These are phyloP conservation scores for Cytospora mali DNA, from an alignment of 2,329 filamentous ascomycete species.

Conservation along the genomic window DNA sequence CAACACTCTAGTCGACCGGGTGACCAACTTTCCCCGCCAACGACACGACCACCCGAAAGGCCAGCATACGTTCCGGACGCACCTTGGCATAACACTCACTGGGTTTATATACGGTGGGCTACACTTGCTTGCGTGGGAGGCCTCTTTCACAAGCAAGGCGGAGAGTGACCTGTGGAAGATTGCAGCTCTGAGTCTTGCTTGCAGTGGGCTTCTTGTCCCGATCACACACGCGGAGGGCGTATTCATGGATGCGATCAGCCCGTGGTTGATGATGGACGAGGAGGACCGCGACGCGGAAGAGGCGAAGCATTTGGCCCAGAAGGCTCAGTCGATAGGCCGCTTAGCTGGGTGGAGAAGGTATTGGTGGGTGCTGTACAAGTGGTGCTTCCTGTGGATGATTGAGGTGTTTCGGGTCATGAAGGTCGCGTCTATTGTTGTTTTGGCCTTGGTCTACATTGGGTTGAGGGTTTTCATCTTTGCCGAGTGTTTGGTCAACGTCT, in stretches of 20 bases:
- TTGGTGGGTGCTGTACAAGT: conserved; percentile 17
- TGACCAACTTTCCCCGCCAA: conserved; percentile 22
- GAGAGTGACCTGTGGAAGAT: conserved; percentile 13
- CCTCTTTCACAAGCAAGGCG: conserved; percentile 5
- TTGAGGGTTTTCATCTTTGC: conserved; percentile 18
- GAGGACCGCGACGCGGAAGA: conserved; percentile 21
- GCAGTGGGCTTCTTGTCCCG: conserved; percentile 17
- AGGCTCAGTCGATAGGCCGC: conserved; percentile 4
- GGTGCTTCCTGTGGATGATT: conserved; percentile 21
- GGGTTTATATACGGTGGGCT: conserved; percentile 20
- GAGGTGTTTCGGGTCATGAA: conserved; percentile 18
- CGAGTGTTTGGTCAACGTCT: conserved; percentile 12
- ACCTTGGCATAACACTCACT: conserved; percentile 17
- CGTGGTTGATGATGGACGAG: conserved; percentile 25
- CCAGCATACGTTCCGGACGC: conserved; percentile 13
- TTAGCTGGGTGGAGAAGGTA: conserved; percentile 10
- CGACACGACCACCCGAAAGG: conserved; percentile 13
- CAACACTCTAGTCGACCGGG: conserved; percentile 20
- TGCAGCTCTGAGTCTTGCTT: conserved; percentile 3
- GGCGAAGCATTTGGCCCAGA: conserved; percentile 14
- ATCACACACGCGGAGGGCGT: conserved; percentile 20
- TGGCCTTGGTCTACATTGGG: conserved; percentile 8
- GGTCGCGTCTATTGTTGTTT: conserved; percentile 1
- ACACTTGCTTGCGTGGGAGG: conserved; percentile 21
- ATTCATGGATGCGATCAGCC: not conserved